Percentiles rank a stretch among this genome's conserved stretches.
These are phyloP conservation scores for Cladorrhinum samala DNA, from an alignment of 495 filamentous ascomycete genomes.

Conservation along the genomic window DNA sequence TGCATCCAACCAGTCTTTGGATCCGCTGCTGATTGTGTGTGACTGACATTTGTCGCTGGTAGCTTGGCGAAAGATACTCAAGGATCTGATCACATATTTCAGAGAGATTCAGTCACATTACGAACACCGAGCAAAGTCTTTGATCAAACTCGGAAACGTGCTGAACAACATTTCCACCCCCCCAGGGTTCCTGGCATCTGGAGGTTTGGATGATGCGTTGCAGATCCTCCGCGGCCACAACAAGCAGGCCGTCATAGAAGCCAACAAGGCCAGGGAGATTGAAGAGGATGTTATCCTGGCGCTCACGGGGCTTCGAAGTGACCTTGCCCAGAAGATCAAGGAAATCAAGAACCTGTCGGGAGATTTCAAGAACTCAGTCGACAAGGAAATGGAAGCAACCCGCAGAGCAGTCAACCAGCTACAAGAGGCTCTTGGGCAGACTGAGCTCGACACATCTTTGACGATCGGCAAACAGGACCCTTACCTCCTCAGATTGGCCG, in stretches of 20 bases:
- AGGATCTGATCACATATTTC: slow-evolving; percentile 92
- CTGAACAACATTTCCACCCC: slow-evolving; percentile 75
- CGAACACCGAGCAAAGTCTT: slow-evolving; percentile 75
- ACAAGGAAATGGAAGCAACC: slow-evolving; percentile 70
- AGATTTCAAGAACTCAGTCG: slow-evolving; percentile 89
- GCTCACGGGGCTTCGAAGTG: slow-evolving; percentile 75
- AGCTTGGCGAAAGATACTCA: slow-evolving; percentile 95
- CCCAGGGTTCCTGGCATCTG: slow-evolving; percentile 62
- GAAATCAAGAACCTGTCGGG: slow-evolving; percentile 89
- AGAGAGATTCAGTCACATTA: slow-evolving; percentile 88
- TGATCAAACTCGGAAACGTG: slow-evolving; percentile 75
- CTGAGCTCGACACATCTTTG: slow-evolving; percentile 67
- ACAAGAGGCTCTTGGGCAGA: slow-evolving; percentile 70
- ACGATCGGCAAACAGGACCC: slow-evolving; percentile 84
- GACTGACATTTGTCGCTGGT: slow-evolving; percentile 10
- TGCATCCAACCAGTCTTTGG: too few species aligned
- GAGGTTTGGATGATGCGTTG: slow-evolving; percentile 79
- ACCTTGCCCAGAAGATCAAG: slow-evolving; percentile 92
- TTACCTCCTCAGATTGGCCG: slow-evolving; percentile 74
- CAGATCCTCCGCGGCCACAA: slow-evolving; percentile 77
- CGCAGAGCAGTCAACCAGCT: slow-evolving; percentile 65
- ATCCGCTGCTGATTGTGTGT: too few species aligned
- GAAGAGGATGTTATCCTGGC: slow-evolving; percentile 86
- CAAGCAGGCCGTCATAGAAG: slow-evolving; percentile 70
- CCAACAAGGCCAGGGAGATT: slow-evolving; percentile 85